Conservation (phyloP, 768 basidiomycete species). For the Zangia roseola region DNA sequence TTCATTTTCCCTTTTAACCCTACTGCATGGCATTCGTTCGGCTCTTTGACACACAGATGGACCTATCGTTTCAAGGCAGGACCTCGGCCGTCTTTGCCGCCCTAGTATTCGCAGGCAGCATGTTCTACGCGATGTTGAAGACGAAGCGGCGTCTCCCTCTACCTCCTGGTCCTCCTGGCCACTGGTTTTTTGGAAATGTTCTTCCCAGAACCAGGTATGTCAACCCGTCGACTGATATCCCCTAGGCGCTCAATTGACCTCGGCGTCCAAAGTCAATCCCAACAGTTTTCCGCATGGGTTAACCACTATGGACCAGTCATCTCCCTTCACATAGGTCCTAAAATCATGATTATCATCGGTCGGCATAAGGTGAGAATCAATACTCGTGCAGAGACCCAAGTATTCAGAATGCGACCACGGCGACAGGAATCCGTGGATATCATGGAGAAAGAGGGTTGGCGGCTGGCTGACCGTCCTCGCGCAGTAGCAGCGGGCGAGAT, state of each 20-base stretch:
- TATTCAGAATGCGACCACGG: background rate
- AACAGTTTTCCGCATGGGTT: slow-evolving; percentile 55
- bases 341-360: slow-evolving; percentile 32
- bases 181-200: slow-evolving; percentile 33
- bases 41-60: slow-evolving; percentile 8
- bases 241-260: too few relatives aligned
- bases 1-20: too few relatives aligned
- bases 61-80: slow-evolving; percentile 10
- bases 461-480: slow-evolving; percentile 53
- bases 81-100: slow-evolving; percentile 16
- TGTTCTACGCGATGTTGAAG: slow-evolving; percentile 10
- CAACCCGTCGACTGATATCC: background rate
- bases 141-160: slow-evolving; percentile 20
- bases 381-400: background rate
- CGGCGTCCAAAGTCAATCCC: slow-evolving; percentile 23
- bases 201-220: slow-evolving; percentile 28
- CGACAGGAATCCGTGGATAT: slow-evolving; percentile 57
- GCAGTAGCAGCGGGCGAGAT: slow-evolving; percentile 60
- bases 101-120: slow-evolving; percentile 13
- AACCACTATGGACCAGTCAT: slow-evolving; percentile 62
- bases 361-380: slow-evolving; percentile 36
- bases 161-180: slow-evolving; percentile 33
- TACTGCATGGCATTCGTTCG: background rate
- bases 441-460: slow-evolving; percentile 64
- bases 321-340: slow-evolving; percentile 49